phyloP scores from a whole-genome alignment of 768 basidiomycete species.

The Russula lepida region DNA sequence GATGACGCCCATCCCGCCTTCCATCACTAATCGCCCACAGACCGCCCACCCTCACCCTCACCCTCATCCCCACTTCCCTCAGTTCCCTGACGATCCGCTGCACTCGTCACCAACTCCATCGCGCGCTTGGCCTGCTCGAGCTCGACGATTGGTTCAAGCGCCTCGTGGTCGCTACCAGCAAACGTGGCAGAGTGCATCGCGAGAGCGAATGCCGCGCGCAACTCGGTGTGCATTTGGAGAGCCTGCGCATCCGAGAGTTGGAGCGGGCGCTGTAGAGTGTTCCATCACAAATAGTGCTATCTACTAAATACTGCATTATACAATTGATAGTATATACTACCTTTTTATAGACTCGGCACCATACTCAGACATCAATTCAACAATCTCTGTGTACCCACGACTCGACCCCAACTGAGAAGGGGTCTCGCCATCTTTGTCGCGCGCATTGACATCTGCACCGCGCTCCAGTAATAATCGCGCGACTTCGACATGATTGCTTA shows the following conservation, averaged over 20 bases:
- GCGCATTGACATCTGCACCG: neutral
- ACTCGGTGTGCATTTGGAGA: conserved; percentile 31
- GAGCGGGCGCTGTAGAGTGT: no score
- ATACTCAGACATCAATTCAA: no score
- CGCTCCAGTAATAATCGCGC: neutral
- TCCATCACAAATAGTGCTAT: no score
- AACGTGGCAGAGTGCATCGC: conserved; percentile 41
- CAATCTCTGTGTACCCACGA: no score
- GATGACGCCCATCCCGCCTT: conserved; percentile 31
- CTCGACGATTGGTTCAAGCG: conserved; percentile 32
- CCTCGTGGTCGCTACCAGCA: conserved; percentile 34
- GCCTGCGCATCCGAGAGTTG: no score
- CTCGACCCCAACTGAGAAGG: no score
- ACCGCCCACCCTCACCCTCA: neutral
- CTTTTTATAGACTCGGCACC: no score
- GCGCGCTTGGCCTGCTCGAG: conserved; percentile 31
- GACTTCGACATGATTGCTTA: neutral
- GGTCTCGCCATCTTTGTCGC: no score
- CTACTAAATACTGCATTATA: no score
- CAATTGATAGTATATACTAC: no score
- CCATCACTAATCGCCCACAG: conserved; percentile 25
- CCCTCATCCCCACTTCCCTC: neutral
- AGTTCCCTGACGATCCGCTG: neutral
- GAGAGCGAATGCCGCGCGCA: conserved; percentile 32
- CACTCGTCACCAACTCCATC: conserved; percentile 23